Conservation (phyloP, 768 basidiomycete genomes). For the Lactifluus rugatus region DNA sequence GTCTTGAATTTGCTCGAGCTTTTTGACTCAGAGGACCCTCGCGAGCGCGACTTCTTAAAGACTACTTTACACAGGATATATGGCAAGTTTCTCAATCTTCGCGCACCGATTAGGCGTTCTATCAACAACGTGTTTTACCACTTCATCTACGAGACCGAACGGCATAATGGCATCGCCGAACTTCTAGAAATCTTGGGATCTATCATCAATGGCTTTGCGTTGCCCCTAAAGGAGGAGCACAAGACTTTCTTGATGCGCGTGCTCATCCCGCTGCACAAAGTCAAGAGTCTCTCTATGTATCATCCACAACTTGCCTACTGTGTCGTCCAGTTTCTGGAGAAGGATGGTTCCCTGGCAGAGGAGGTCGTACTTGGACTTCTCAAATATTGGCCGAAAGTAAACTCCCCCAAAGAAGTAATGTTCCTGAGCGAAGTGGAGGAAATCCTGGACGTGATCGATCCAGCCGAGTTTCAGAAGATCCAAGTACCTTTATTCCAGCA, state of each 20-base stretch:
- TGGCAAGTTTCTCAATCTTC: slow-evolving; percentile 97
- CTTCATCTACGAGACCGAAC: slow-evolving; percentile 97
- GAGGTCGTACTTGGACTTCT: slow-evolving; percentile 95
- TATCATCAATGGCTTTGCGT: slow-evolving; percentile 98
- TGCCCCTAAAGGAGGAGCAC: slow-evolving; percentile 98
- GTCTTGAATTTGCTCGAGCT: slow-evolving; percentile 94
- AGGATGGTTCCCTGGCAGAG: slow-evolving; percentile 84
- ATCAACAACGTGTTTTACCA: slow-evolving; percentile 99
- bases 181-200: slow-evolving; percentile 96
- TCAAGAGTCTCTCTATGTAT: slow-evolving; percentile 93
- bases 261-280: slow-evolving; percentile 94
- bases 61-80: slow-evolving; percentile 98
- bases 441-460: slow-evolving; percentile 96
- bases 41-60: slow-evolving; percentile 98
- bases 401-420: slow-evolving; percentile 99
- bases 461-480: slow-evolving; percentile 92
- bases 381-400: slow-evolving; percentile 98
- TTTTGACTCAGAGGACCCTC: slow-evolving; percentile 97
- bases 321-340: slow-evolving; percentile 97
- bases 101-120: slow-evolving; percentile 96
- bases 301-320: slow-evolving; percentile 99
- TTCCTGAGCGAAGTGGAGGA: slow-evolving; percentile 99
- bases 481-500: slow-evolving; percentile 89
- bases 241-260: slow-evolving; percentile 93
- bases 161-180: slow-evolving; percentile 98